Percentiles rank a stretch among this genome's conserved stretches.
Conservation (phyloP, 2,329 filamentous ascomycete species). For the Cladophialophora immunda region DNA sequence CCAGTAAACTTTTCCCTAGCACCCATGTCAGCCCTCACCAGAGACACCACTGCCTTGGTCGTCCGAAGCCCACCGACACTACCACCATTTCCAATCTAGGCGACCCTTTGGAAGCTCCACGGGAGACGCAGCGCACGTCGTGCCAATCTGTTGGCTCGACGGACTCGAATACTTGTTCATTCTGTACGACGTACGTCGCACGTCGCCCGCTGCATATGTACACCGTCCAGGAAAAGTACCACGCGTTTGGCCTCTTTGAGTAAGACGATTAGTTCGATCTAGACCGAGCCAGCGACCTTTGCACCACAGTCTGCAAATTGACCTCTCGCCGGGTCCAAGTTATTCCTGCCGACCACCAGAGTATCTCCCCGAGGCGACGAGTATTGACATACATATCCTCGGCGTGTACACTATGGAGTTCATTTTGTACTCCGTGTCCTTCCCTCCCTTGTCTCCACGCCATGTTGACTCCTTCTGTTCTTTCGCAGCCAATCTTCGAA, state of each 20-base stretch:
- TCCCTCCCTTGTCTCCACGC: too few species aligned
- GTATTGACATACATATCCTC: too few species aligned
- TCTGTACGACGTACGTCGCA: background rate
- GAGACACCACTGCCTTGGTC: too few species aligned
- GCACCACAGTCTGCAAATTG: background rate
- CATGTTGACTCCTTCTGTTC: background rate
- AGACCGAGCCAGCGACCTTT: background rate
- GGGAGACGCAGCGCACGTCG: background rate
- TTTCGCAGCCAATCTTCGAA: background rate
- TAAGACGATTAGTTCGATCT: background rate
- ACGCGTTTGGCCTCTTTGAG: background rate
- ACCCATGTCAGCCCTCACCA: background rate
- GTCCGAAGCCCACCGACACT: background rate
- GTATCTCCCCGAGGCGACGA: background rate
- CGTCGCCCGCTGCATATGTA: background rate
- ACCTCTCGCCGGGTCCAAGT: background rate
- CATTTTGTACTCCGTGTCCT: too few species aligned
- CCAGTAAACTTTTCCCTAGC: conserved; percentile 10
- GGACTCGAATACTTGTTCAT: background rate
- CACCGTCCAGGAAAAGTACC: background rate
- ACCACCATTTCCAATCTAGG: background rate
- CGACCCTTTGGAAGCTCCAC: background rate
- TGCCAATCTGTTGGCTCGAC: background rate
- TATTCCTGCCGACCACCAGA: background rate
- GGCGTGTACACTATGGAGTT: too few species aligned